Percentiles rank a stretch among this genome's conserved stretches.
phyloP scores from a whole-genome alignment of 306 rosid species.

The Cercis canadensis region DNA sequence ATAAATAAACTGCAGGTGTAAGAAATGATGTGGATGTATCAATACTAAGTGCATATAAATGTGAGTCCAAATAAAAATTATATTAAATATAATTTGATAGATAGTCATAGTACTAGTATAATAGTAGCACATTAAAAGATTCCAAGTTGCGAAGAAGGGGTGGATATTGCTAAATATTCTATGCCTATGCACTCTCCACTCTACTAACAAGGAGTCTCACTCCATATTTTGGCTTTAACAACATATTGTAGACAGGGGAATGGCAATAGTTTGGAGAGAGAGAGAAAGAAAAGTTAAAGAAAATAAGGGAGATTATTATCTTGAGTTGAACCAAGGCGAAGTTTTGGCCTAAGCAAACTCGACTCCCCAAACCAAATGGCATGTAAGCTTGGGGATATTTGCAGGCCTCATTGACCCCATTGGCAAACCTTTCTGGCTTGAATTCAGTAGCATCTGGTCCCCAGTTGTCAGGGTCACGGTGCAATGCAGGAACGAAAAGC shows the following conservation, averaged over 20 bases:
- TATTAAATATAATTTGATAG: no score
- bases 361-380: not conserved
- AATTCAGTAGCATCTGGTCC: constrained; percentile 40
- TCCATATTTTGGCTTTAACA: not conserved
- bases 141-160: no score
- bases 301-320: not conserved
- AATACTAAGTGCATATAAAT: no score
- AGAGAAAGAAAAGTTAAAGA: not conserved
- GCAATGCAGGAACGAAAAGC: constrained; percentile 30
- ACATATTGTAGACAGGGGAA: not conserved
- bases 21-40: no score
- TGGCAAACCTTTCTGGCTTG: constrained; percentile 44
- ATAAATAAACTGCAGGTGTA: no score
- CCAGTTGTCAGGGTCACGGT: constrained; percentile 46
- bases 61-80: no score
- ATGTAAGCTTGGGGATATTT: not conserved
- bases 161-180: no score
- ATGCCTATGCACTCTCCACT: no score
- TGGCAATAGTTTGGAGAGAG: not conserved
- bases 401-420: constrained; percentile 42
- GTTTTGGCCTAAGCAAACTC: not conserved
- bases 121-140: no score
- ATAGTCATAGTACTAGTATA: no score
- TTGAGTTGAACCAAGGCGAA: not conserved
- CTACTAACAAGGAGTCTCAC: no score